These are phyloP conservation scores for Colletotrichum camelliae DNA, from an alignment of 2,329 filamentous ascomycete species.

Conservation along the genomic window DNA sequence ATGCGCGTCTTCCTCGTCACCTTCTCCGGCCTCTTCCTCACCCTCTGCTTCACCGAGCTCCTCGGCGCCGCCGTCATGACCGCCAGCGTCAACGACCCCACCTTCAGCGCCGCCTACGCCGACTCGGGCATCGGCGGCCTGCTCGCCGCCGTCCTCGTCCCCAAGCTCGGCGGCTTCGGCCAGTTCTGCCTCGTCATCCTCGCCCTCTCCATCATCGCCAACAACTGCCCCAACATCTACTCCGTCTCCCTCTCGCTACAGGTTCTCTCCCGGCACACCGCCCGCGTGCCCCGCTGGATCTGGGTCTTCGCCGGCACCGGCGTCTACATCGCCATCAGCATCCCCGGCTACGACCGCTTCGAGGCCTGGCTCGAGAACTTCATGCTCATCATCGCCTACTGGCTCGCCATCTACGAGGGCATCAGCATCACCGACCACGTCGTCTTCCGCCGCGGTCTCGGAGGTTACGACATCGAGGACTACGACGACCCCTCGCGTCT, in stretches of 20 bases:
- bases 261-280: constrained; percentile 63
- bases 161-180: constrained; percentile 70
- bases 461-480: constrained; percentile 61
- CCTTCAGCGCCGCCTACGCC: constrained; percentile 51
- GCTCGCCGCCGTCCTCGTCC: constrained; percentile 67
- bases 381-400: constrained; percentile 74
- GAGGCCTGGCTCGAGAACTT: constrained; percentile 71
- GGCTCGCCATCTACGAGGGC: constrained; percentile 76
- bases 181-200: constrained; percentile 74
- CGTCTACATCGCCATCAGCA: constrained; percentile 71
- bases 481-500: constrained; percentile 64
- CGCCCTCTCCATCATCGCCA: constrained; percentile 70
- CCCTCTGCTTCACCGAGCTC: constrained; percentile 76
- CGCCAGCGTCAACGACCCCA: constrained; percentile 56
- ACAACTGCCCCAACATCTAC: constrained; percentile 77
- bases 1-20: constrained; percentile 72
- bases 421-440: constrained; percentile 72
- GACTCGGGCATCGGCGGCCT: constrained; percentile 65
- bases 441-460: constrained; percentile 67
- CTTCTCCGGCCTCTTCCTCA: constrained; percentile 71
- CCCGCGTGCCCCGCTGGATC: constrained; percentile 69
- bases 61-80: constrained; percentile 75
- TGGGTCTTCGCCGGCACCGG: constrained; percentile 69
- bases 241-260: constrained; percentile 72
- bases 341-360: constrained; percentile 72